Evolutionary conservation across 805 yeast genomes (phyloP).

Genomic region (Naumovozyma castellii): DNA sequence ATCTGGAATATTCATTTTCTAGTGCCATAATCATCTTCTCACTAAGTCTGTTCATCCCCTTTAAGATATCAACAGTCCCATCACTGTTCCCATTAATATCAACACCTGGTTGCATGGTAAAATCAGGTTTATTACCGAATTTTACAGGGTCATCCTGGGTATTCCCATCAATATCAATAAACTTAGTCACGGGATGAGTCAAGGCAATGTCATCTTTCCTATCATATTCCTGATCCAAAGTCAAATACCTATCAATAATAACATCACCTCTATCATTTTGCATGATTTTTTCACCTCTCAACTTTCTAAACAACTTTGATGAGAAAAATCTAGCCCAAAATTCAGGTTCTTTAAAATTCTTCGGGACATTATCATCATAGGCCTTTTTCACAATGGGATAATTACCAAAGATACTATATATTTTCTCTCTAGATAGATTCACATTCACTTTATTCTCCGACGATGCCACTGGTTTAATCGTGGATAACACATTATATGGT

Average conservation of each 20-base stretch:
- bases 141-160: slow-evolving; percentile 68
- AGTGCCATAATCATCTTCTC: slow-evolving; percentile 63
- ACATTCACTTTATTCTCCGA: slow-evolving; percentile 91
- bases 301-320: slow-evolving; percentile 74
- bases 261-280: slow-evolving; percentile 73
- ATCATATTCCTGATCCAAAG: slow-evolving; percentile 52
- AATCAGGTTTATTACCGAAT: slow-evolving; percentile 75
- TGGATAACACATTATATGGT: slow-evolving; percentile 85
- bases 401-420: slow-evolving; percentile 80
- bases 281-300: slow-evolving; percentile 80
- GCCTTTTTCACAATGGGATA: slow-evolving; percentile 88
- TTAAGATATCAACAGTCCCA: slow-evolving; percentile 57
- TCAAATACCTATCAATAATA: slow-evolving; percentile 73
- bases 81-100: slow-evolving; percentile 49
- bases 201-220: slow-evolving; percentile 35
- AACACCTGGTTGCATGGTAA: slow-evolving; percentile 64
- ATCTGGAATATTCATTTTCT: slow-evolving; percentile 35
- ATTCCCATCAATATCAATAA: slow-evolving; percentile 74
- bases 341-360: slow-evolving; percentile 69
- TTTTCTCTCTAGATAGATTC: slow-evolving; percentile 81
- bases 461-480: slow-evolving; percentile 89
- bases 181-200: slow-evolving; percentile 49
- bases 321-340: slow-evolving; percentile 95
- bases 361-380: slow-evolving; percentile 84
- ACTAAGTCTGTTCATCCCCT: slow-evolving; percentile 83